These are phyloP conservation scores for Grosmannia huntii DNA, from an alignment of 2,329 filamentous ascomycete genomes.

Conservation along the genomic window DNA sequence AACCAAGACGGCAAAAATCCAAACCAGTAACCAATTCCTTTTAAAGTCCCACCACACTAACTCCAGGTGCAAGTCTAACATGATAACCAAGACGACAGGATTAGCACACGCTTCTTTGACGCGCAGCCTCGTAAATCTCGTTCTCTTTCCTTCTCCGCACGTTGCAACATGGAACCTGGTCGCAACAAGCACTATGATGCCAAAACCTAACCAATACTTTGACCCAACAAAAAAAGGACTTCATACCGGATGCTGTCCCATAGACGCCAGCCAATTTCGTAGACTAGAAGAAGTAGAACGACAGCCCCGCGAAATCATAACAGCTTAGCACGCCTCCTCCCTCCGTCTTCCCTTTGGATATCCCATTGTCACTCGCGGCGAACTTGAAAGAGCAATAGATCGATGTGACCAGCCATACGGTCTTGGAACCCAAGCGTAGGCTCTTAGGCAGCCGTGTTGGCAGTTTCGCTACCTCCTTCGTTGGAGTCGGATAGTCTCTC, in stretches of 20 bases:
- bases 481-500: conserved; percentile 31
- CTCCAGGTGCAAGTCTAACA: background rate
- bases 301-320: background rate
- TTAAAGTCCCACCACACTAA: background rate
- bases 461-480: conserved; percentile 10
- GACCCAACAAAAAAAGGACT: background rate
- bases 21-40: background rate
- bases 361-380: background rate
- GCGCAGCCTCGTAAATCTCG: background rate
- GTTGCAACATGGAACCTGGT: background rate
- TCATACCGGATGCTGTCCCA: conserved; percentile 1
- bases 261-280: background rate
- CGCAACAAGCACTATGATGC: background rate
- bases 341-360: background rate
- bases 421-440: no score
- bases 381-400: background rate
- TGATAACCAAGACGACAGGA: background rate
- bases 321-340: background rate
- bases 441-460: background rate
- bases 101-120: background rate
- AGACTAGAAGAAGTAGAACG: background rate
- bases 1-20: background rate
- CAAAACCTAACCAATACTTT: background rate
- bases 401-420: background rate
- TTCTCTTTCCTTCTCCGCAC: background rate